Percentiles rank a stretch among this genome's conserved stretches.
Conservation (phyloP, 257 asterid species). For the Solanum tarijense region DNA sequence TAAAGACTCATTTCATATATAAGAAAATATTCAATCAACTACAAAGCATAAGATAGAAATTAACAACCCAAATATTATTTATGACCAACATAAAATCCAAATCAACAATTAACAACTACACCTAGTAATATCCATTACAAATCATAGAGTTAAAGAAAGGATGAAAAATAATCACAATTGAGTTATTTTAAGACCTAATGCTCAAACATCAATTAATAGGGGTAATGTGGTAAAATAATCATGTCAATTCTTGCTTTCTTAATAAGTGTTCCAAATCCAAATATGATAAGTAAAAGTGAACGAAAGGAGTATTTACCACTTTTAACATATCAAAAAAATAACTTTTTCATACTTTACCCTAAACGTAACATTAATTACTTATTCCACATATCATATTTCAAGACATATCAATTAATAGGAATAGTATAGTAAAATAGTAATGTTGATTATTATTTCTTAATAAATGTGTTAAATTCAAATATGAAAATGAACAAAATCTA, state of each 20-base stretch:
- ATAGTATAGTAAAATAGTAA: neutral
- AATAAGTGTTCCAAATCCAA: fast-evolving
- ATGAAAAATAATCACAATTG: neutral
- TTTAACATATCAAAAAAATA: too few species aligned
- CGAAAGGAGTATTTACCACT: neutral
- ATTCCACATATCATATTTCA: neutral
- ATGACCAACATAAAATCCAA: neutral
- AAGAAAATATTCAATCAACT: neutral
- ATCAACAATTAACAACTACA: neutral
- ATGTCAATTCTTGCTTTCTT: neutral
- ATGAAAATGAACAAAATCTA: too few species aligned
- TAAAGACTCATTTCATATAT: neutral
- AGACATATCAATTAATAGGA: neutral
- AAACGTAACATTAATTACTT: neutral
- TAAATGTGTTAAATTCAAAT: neutral
- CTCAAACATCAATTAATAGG: too few species aligned
- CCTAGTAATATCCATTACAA: neutral
- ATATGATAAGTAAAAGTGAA: too few species aligned
- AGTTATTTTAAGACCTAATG: too few species aligned
- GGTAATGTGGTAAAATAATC: too few species aligned
- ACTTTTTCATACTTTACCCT: neutral
- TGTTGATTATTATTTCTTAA: neutral
- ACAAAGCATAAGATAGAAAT: neutral
- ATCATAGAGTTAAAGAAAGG: neutral
- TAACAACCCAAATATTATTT: neutral